phyloP scores from a whole-genome alignment of 768 basidiomycete genomes.

The Tricholoma furcatifolium region DNA sequence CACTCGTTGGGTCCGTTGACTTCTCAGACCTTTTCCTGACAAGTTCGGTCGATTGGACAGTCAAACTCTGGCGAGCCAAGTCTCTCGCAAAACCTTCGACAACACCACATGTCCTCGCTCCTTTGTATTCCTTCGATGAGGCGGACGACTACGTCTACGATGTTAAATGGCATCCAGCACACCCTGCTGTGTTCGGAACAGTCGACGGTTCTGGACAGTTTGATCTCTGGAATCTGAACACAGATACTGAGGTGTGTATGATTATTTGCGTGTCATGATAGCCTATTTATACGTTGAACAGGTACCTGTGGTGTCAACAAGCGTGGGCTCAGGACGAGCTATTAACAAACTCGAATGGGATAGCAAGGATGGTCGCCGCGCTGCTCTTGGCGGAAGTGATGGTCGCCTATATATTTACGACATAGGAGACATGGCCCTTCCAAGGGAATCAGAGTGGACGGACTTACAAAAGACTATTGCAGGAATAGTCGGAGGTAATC shows the following conservation, averaged over 20 bases:
- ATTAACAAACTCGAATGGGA: constrained; percentile 98
- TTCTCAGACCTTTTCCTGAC: constrained; percentile 95
- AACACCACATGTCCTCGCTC: constrained; percentile 53
- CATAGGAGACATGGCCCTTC: constrained; percentile 86
- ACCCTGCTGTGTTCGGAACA: constrained; percentile 91
- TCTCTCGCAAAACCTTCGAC: constrained; percentile 74
- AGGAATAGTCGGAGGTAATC: constrained; percentile 62
- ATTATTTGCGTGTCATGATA: background rate
- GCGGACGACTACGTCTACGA: constrained; percentile 99
- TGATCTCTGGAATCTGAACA: constrained; percentile 96
- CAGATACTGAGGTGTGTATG: constrained; percentile 88
- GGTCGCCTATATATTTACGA: constrained; percentile 94
- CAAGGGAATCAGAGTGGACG: constrained; percentile 90
- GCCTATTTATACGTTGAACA: constrained; percentile 27
- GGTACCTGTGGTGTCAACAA: constrained; percentile 91
- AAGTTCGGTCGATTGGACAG: constrained; percentile 95
- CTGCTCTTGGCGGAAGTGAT: constrained; percentile 88
- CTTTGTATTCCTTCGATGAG: constrained; percentile 94
- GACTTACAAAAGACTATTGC: constrained; percentile 87
- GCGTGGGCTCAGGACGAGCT: constrained; percentile 74
- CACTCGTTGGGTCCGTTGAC: constrained; percentile 86
- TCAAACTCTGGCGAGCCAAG: constrained; percentile 93
- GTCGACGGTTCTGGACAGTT: constrained; percentile 96
- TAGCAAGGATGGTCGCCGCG: constrained; percentile 85
- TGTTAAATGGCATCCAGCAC: constrained; percentile 95